Evolutionary conservation across 106 monocot genomes (phyloP).

Genomic region (Posidonia australis): DNA sequence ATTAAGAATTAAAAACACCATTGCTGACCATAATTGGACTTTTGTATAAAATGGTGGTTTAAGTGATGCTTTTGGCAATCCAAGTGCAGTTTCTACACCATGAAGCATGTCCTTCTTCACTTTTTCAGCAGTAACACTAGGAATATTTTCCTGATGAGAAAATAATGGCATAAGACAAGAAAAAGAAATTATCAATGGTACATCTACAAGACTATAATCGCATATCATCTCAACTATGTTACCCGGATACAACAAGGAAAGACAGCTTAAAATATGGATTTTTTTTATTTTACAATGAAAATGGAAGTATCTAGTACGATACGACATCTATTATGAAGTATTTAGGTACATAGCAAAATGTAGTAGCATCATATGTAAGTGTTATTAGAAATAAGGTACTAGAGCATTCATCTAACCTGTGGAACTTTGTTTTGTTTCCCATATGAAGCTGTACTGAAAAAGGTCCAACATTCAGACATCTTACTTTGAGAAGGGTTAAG

Average conservation of each 20-base stretch:
- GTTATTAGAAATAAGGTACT: too few species aligned
- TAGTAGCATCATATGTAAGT: background rate
- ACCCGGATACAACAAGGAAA: too few species aligned
- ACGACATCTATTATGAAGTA: too few species aligned
- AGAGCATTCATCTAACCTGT: slow-evolving; percentile 30
- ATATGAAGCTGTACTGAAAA: slow-evolving; percentile 81
- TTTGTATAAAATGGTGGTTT: slow-evolving; percentile 71
- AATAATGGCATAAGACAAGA: background rate
- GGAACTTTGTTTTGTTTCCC: slow-evolving; percentile 84
- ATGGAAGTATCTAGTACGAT: background rate
- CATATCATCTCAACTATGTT: too few species aligned
- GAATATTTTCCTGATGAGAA: slow-evolving; percentile 68
- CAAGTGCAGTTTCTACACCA: slow-evolving; percentile 77
- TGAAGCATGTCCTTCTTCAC: slow-evolving; percentile 78
- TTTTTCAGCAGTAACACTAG: slow-evolving; percentile 60
- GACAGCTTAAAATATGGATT: too few species aligned
- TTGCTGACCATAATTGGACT: slow-evolving; percentile 63
- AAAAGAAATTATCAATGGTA: background rate
- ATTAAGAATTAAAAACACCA: too few species aligned
- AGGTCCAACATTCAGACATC: slow-evolving; percentile 75
- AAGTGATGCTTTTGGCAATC: slow-evolving; percentile 52
- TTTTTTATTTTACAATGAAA: too few species aligned
- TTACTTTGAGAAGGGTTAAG: slow-evolving; percentile 33
- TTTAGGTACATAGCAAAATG: background rate
- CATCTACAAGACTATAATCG: background rate